Percentiles rank a stretch among this genome's conserved stretches.
These are phyloP conservation scores for Nemania sp. DNA, from an alignment of 2,329 filamentous ascomycete genomes.

Conservation along the genomic window DNA sequence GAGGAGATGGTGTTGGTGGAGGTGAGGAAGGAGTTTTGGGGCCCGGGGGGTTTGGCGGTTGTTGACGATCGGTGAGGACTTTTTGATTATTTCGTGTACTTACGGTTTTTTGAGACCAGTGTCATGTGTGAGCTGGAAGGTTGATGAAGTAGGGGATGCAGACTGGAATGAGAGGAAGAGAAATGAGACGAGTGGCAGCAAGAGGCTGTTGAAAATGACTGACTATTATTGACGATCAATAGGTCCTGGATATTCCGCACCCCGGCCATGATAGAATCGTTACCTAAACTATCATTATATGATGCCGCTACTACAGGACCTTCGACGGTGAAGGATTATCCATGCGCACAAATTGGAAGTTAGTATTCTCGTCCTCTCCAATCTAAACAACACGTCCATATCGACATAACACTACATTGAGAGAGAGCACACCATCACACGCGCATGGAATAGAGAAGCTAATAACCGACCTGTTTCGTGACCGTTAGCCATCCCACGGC, in stretches of 20 bases:
- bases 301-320: conserved; percentile 29
- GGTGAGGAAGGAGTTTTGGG: conserved; percentile 63
- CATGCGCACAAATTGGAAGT: conserved; percentile 8
- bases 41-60: conserved; percentile 53
- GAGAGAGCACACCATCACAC: no score
- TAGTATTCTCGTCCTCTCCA: neutral
- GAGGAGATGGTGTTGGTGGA: conserved; percentile 67
- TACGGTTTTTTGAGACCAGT: conserved; percentile 3
- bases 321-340: conserved; percentile 36
- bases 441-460: neutral
- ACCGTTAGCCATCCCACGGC: conserved; percentile 27
- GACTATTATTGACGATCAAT: neutral
- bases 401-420: no score
- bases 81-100: conserved; percentile 42
- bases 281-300: conserved; percentile 24
- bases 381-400: no score
- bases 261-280: conserved; percentile 33
- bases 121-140: neutral
- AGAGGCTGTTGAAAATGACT: neutral
- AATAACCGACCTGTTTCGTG: neutral
- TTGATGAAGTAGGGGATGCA: neutral
- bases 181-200: conserved; percentile 3
- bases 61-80: conserved; percentile 57
- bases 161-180: neutral
- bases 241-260: conserved; percentile 51